A percentile compares a stretch with the other conserved stretches of the same genome.
Evolutionary conservation across 208 protist species (phyloP).

Genomic region (Kentomonas sorsogonicus): DNA sequence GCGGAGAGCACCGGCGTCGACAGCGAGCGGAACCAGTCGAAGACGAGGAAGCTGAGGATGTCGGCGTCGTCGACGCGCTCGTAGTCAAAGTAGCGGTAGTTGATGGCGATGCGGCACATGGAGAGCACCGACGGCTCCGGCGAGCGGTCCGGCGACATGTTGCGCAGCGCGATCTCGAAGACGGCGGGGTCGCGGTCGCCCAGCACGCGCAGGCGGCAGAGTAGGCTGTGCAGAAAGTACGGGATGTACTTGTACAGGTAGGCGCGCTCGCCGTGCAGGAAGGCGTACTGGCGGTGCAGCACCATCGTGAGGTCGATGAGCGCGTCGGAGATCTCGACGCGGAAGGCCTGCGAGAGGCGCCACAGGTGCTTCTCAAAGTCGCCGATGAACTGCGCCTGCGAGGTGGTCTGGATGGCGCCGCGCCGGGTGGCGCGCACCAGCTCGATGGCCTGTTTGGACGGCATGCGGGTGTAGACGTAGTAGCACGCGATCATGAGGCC

Average conservation of each 20-base stretch:
- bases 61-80: constrained; percentile 47
- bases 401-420: constrained; percentile 80
- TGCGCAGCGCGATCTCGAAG: constrained; percentile 39
- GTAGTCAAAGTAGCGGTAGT: constrained; percentile 60
- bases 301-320: constrained; percentile 69
- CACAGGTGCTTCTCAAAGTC: constrained; percentile 86
- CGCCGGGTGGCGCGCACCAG: constrained; percentile 63
- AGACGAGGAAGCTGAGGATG: constrained; percentile 69
- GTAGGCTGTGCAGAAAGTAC: constrained; percentile 62
- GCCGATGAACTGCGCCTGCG: constrained; percentile 77
- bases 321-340: constrained; percentile 71
- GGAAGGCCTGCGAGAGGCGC: constrained; percentile 74
- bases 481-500: constrained; percentile 91
- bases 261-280: constrained; percentile 80
- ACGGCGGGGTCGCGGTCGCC: constrained; percentile 30
- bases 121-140: constrained; percentile 39
- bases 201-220: constrained; percentile 71
- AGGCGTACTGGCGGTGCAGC: constrained; percentile 67
- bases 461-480: constrained; percentile 78
- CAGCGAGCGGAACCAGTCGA: constrained; percentile 75
- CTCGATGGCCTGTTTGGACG: constrained; percentile 64
- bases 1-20: constrained; percentile 52
- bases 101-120: constrained; percentile 66
- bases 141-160: constrained; percentile 53
- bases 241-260: constrained; percentile 72